Percentiles rank a stretch among this genome's conserved stretches.
Evolutionary conservation across 345 rosid species (phyloP).

Genomic region (Salix viminalis): DNA sequence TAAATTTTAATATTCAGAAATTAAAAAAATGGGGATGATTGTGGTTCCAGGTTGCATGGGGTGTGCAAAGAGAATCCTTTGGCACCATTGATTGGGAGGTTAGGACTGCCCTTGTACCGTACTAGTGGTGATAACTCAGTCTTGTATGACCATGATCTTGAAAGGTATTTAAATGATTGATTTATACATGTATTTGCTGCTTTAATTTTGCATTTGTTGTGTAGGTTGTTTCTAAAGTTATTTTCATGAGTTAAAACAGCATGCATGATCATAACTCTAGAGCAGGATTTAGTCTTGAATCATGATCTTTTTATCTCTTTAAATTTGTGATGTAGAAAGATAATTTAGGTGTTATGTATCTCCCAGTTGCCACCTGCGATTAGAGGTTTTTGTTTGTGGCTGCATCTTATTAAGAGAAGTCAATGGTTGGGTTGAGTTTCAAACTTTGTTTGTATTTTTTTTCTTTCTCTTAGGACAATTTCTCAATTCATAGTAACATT

Average conservation of each 20-base stretch:
- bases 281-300: neutral
- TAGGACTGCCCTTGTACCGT: constrained; percentile 85
- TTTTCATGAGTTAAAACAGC: neutral
- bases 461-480: neutral
- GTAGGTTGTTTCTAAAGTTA: neutral
- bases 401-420: neutral
- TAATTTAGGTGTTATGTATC: neutral
- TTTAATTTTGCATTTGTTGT: neutral
- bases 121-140: constrained; percentile 96
- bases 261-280: neutral
- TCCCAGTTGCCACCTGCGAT: neutral
- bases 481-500: neutral
- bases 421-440: neutral
- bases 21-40: constrained; percentile 1
- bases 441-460: neutral
- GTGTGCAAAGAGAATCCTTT: constrained; percentile 91
- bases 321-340: neutral
- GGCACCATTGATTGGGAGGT: constrained; percentile 78
- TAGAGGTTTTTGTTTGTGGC: neutral
- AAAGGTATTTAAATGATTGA: constrained; percentile 51
- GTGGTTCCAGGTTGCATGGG: constrained; percentile 76
- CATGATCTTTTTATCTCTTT: neutral
- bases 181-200: neutral
- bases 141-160: constrained; percentile 89
- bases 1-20: neutral